Evolutionary conservation across 192 early-diverging fungal species (phyloP).

Genomic region (Coemansia aciculifera): DNA sequence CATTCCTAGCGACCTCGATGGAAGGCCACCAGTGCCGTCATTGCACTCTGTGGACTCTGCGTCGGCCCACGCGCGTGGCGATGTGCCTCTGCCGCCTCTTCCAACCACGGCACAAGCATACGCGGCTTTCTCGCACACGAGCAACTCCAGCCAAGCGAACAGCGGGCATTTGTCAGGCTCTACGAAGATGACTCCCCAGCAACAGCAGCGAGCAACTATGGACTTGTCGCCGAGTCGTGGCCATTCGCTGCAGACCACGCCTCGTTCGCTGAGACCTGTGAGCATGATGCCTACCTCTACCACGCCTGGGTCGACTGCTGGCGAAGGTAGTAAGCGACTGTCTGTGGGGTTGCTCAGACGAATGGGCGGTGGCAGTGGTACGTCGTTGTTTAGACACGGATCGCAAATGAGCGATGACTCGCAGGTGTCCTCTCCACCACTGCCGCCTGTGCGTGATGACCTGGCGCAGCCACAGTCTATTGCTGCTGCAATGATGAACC

Average conservation of each 20-base stretch:
- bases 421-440: constrained; percentile 12
- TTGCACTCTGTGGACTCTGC: neutral
- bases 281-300: constrained; percentile 35
- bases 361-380: constrained; percentile 25
- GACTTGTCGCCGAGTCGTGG: constrained; percentile 30
- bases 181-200: neutral
- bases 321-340: constrained; percentile 36
- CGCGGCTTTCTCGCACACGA: neutral
- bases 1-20: constrained; percentile 1
- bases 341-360: constrained; percentile 46
- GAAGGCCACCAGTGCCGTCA: constrained; percentile 18
- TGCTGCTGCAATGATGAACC: constrained; percentile 29
- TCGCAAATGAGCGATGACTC: constrained; percentile 39
- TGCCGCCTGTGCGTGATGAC: constrained; percentile 11
- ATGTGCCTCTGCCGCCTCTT: constrained; percentile 1
- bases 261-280: constrained; percentile 38
- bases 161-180: constrained; percentile 2
- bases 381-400: constrained; percentile 39
- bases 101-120: neutral
- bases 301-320: constrained; percentile 8
- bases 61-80: neutral
- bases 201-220: constrained; percentile 21
- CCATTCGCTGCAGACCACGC: constrained; percentile 42
- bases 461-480: constrained; percentile 22
- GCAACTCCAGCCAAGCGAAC: constrained; percentile 11